phyloP scores from a whole-genome alignment of 768 basidiomycete species.

The Leccinellum rugosiceps region DNA sequence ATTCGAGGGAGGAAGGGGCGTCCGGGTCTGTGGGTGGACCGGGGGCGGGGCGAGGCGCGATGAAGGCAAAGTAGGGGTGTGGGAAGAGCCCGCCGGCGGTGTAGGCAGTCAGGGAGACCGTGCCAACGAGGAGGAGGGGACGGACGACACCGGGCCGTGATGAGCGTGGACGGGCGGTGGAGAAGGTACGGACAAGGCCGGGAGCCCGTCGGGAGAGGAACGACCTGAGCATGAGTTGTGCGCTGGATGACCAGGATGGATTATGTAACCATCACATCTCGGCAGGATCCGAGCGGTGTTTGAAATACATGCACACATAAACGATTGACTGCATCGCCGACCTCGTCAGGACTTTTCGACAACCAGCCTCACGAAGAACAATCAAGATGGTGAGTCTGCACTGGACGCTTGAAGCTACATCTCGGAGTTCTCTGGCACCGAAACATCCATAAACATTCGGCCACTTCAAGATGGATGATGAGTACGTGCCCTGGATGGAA shows the following conservation, averaged over 20 bases:
- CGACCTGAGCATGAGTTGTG: neutral
- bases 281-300: conserved; percentile 25
- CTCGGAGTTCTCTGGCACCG: conserved; percentile 39
- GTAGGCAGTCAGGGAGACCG: conserved; percentile 35
- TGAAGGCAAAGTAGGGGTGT: conserved; percentile 57
- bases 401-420: conserved; percentile 16
- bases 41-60: conserved; percentile 77
- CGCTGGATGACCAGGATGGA: neutral
- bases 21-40: conserved; percentile 54
- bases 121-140: conserved; percentile 18
- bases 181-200: conserved; percentile 16
- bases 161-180: conserved; percentile 4
- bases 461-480: conserved; percentile 48
- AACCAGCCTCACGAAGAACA: conserved; percentile 39
- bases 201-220: conserved; percentile 7
- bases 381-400: conserved; percentile 50
- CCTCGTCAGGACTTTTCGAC: conserved; percentile 22
- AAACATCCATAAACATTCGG: conserved; percentile 33
- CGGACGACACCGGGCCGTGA: conserved; percentile 11
- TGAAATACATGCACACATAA: neutral
- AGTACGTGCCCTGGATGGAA: conserved; percentile 41
- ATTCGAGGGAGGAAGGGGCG: conserved; percentile 55
- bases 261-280: conserved; percentile 9
- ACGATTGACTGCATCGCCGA: neutral
- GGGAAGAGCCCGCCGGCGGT: conserved; percentile 66